Evolutionary conservation across 805 yeast genomes (phyloP).

Genomic region (Sugiyamaella floridensis): DNA sequence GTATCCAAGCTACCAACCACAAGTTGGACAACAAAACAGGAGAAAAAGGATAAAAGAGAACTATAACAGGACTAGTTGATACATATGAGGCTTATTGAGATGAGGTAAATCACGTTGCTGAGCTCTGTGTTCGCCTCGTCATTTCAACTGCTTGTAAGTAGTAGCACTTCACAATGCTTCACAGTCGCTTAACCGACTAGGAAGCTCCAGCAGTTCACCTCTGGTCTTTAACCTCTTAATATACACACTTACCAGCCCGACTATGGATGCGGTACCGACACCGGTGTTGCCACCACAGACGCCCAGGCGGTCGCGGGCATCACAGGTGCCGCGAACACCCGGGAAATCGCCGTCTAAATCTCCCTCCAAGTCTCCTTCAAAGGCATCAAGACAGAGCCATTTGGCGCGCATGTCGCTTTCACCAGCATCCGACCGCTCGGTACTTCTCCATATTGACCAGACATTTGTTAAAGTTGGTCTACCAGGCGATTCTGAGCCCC

Average conservation of each 20-base stretch:
- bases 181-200: no score
- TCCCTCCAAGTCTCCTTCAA: conserved; percentile 1
- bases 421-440: background rate
- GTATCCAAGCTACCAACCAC: no score
- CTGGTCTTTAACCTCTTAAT: background rate
- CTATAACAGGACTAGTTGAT: no score
- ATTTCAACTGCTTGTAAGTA: no score
- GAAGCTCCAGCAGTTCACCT: background rate
- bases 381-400: background rate
- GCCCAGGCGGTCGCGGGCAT: background rate
- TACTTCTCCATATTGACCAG: conserved; percentile 1
- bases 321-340: background rate
- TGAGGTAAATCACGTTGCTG: no score
- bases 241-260: background rate
- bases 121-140: no score
- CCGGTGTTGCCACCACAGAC: background rate
- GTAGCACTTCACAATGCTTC: no score
- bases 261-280: background rate
- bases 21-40: no score
- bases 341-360: conserved; percentile 1
- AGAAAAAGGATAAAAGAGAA: no score
- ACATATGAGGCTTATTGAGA: no score
- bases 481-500: conserved; percentile 8
- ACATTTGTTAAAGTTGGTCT: conserved; percentile 6
- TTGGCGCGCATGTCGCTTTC: background rate